Percentiles rank a stretch among this genome's conserved stretches.
These are phyloP conservation scores for Leptographium lundbergii DNA, from an alignment of 2,329 filamentous ascomycete genomes.

Conservation along the genomic window DNA sequence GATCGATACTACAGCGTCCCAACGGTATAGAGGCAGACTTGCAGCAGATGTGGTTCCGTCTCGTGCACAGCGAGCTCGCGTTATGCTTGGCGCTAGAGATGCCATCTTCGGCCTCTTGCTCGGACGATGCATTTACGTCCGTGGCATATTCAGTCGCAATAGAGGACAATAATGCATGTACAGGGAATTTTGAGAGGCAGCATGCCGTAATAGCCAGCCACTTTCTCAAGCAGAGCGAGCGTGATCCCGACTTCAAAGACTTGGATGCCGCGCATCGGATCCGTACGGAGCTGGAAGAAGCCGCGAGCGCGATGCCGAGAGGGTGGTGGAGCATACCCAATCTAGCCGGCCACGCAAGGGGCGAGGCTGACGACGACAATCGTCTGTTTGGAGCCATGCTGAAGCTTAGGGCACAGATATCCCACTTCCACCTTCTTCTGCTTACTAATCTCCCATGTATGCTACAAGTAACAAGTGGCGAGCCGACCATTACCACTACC, in stretches of 20 bases:
- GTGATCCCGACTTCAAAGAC: neutral
- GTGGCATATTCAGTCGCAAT: neutral
- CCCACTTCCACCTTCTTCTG: neutral
- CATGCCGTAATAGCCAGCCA: neutral
- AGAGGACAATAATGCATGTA: neutral
- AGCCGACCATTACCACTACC: neutral
- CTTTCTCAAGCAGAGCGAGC: neutral
- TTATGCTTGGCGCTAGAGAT: neutral
- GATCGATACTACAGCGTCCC: neutral
- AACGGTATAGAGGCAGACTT: neutral
- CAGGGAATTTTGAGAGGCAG: neutral
- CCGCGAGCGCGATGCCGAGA: neutral
- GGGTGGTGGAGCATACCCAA: neutral
- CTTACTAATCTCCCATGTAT: neutral
- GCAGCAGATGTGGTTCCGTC: neutral
- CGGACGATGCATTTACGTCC: neutral
- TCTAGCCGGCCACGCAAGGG: neutral
- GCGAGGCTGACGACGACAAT: neutral
- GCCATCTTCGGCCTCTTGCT: neutral
- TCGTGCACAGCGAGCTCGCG: neutral
- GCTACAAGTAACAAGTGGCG: neutral
- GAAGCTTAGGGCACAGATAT: neutral
- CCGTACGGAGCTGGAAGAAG: neutral
- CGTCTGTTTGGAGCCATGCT: neutral
- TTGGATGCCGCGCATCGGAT: neutral